Evolutionary conservation across 2,329 filamentous ascomycete species (phyloP).

Genomic region (Phyllosticta citriasiana): DNA sequence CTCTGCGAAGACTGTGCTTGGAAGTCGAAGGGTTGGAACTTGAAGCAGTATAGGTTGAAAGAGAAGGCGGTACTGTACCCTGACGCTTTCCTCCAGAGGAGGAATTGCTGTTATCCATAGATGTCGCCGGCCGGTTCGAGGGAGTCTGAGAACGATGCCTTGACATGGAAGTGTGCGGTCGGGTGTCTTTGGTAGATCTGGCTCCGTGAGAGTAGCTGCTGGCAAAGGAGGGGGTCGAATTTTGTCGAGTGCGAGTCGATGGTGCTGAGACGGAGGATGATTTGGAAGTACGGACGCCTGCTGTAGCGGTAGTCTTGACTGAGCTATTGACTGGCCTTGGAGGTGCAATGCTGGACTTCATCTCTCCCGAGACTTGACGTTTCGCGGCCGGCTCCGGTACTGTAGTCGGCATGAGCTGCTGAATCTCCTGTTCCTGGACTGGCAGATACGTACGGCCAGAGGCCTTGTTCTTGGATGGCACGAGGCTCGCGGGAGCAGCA

Average conservation of each 20-base stretch:
- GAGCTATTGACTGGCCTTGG: slow-evolving; percentile 31
- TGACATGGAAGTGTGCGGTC: slow-evolving; percentile 44
- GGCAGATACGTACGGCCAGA: slow-evolving; percentile 33
- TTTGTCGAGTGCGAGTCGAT: slow-evolving; percentile 20
- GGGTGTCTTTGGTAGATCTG: slow-evolving; percentile 37
- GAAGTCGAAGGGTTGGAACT: not conserved
- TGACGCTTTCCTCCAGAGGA: slow-evolving; percentile 26
- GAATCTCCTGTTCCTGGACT: slow-evolving; percentile 18
- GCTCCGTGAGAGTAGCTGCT: slow-evolving; percentile 46
- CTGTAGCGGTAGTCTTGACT: slow-evolving; percentile 39
- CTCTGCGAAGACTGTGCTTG: not conserved
- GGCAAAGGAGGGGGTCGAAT: slow-evolving; percentile 39
- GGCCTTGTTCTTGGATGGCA: slow-evolving; percentile 42
- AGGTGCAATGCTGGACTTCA: slow-evolving; percentile 31
- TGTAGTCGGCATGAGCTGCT: slow-evolving; percentile 19
- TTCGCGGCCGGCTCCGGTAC: slow-evolving; percentile 40
- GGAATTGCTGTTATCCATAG: slow-evolving; percentile 32
- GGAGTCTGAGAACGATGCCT: slow-evolving; percentile 30
- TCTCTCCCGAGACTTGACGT: slow-evolving; percentile 41
- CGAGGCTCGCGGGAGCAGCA: slow-evolving; percentile 33
- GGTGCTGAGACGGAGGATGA: slow-evolving; percentile 31
- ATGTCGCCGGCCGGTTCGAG: slow-evolving; percentile 23
- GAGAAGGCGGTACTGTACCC: slow-evolving; percentile 35
- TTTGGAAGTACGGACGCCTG: slow-evolving; percentile 24
- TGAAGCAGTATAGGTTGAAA: slow-evolving; percentile 19